Evolutionary conservation across 768 basidiomycete species (phyloP).

Genomic region (Porphyrellus cyaneotinctus): DNA sequence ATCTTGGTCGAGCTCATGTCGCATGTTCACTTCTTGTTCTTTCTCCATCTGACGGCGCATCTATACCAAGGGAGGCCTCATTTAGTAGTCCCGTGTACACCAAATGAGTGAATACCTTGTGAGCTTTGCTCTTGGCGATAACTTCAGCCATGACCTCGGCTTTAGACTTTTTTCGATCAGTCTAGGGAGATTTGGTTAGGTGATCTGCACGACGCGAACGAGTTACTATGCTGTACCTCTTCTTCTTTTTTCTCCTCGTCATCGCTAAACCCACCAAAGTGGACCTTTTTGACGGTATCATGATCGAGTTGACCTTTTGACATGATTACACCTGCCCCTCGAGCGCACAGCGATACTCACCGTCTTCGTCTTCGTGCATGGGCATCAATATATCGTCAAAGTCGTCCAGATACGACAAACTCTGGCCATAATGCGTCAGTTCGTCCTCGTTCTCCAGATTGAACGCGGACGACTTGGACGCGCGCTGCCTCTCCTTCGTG

Average conservation of each 20-base stretch:
- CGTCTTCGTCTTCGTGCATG: conserved; percentile 54
- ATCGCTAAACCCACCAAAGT: conserved; percentile 87
- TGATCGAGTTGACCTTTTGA: conserved; percentile 60
- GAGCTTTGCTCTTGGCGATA: conserved; percentile 92
- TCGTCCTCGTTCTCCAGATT: conserved; percentile 92
- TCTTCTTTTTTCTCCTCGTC: conserved; percentile 53
- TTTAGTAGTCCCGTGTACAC: neutral
- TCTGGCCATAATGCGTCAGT: conserved; percentile 88
- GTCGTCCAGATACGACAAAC: conserved; percentile 78
- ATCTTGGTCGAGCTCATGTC: conserved; percentile 85
- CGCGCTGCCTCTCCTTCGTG: conserved; percentile 80
- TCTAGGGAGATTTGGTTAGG: conserved; percentile 41
- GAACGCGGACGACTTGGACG: conserved; percentile 73
- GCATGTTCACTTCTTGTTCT: conserved; percentile 79
- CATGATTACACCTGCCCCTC: neutral
- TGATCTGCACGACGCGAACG: neutral
- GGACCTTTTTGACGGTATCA: conserved; percentile 60
- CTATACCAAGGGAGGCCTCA: conserved; percentile 38
- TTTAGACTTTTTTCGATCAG: conserved; percentile 83
- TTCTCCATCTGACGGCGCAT: conserved; percentile 83
- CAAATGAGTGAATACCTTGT: conserved; percentile 61
- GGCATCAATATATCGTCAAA: conserved; percentile 62
- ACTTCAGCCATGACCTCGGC: conserved; percentile 98
- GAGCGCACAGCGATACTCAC: conserved; percentile 26
- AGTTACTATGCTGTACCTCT: conserved; percentile 37